Conservation (phyloP, 2,329 filamentous ascomycete genomes). For the Reticulascus tulasneorum region DNA sequence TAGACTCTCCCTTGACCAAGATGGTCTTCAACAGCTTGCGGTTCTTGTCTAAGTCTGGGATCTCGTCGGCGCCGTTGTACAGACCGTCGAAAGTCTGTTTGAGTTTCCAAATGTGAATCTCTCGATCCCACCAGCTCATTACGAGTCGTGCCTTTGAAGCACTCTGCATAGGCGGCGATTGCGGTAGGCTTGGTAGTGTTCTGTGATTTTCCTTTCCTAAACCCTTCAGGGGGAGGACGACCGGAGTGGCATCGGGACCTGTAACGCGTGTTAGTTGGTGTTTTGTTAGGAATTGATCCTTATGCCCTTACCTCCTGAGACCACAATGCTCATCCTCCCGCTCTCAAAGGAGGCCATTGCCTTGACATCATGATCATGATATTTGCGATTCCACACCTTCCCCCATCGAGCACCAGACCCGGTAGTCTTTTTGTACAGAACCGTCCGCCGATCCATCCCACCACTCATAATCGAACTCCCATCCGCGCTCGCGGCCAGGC, state of each 20-base stretch:
- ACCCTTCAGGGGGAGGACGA: conserved; percentile 71
- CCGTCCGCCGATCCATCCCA: conserved; percentile 85
- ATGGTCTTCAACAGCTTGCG: conserved; percentile 68
- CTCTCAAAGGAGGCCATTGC: conserved; percentile 88
- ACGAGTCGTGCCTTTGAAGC: conserved; percentile 71
- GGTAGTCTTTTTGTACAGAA: conserved; percentile 68
- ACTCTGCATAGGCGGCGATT: conserved; percentile 68
- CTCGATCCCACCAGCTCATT: conserved; percentile 88
- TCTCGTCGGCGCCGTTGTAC: conserved; percentile 35
- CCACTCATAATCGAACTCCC: conserved; percentile 82
- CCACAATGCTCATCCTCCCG: conserved; percentile 75
- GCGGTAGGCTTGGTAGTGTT: conserved; percentile 77
- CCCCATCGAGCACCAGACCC: conserved; percentile 68
- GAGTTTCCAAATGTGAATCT: conserved; percentile 76
- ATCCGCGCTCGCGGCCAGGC: conserved; percentile 76
- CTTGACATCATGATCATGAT: conserved; percentile 94
- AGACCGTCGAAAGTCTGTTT: conserved; percentile 43
- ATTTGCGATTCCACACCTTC: conserved; percentile 79
- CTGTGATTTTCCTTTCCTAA: conserved; percentile 79
- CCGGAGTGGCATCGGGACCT: conserved; percentile 83
- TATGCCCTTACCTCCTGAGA: conserved; percentile 70
- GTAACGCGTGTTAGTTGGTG: conserved; percentile 25
- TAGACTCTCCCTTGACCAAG: conserved; percentile 69
- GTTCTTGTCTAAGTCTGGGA: conserved; percentile 44
- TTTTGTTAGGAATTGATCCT: conserved; percentile 2